Conservation (phyloP, 805 yeast genomes). For the Cyberlindnera meyerae region DNA sequence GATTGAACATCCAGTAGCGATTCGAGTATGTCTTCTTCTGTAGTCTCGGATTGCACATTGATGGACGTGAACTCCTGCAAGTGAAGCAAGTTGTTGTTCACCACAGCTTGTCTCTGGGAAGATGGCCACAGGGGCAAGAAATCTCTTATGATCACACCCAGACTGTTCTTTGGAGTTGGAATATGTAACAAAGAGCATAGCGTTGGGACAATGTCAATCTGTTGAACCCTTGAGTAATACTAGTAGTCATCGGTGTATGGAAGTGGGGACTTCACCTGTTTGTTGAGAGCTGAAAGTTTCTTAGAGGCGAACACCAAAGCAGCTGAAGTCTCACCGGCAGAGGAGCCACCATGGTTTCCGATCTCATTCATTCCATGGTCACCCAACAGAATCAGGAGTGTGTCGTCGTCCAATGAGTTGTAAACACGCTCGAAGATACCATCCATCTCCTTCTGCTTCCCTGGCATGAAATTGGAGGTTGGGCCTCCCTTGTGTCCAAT, state of each 20-base stretch:
- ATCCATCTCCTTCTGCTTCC: constrained; percentile 87
- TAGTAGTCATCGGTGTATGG: constrained; percentile 39
- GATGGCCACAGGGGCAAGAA: constrained; percentile 49
- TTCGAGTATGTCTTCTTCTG: constrained; percentile 15
- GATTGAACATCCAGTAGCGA: constrained; percentile 37
- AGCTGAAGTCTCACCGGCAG: constrained; percentile 87
- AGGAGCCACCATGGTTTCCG: constrained; percentile 96
- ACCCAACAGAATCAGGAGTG: constrained; percentile 75
- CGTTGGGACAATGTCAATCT: constrained; percentile 90
- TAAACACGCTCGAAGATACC: constrained; percentile 50
- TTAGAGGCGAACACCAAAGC: constrained; percentile 70
- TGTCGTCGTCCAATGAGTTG: constrained; percentile 38
- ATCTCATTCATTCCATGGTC: constrained; percentile 96
- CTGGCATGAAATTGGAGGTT: constrained; percentile 68
- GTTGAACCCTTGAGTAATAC: constrained; percentile 50
- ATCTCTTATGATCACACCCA: constrained; percentile 66
- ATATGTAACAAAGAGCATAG: constrained; percentile 69
- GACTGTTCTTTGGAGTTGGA: constrained; percentile 85
- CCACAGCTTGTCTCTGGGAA: constrained; percentile 30
- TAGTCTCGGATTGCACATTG: constrained; percentile 28
- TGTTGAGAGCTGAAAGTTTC: constrained; percentile 35
- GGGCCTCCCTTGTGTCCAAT: constrained; percentile 99
- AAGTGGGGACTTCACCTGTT: constrained; percentile 18
- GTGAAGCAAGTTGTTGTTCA: constrained; percentile 56
- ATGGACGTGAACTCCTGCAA: constrained; percentile 38